Percentiles rank a stretch among this genome's conserved stretches.
phyloP scores from a whole-genome alignment of 805 yeast genomes.

The Blastobotrys chiropterorum region DNA sequence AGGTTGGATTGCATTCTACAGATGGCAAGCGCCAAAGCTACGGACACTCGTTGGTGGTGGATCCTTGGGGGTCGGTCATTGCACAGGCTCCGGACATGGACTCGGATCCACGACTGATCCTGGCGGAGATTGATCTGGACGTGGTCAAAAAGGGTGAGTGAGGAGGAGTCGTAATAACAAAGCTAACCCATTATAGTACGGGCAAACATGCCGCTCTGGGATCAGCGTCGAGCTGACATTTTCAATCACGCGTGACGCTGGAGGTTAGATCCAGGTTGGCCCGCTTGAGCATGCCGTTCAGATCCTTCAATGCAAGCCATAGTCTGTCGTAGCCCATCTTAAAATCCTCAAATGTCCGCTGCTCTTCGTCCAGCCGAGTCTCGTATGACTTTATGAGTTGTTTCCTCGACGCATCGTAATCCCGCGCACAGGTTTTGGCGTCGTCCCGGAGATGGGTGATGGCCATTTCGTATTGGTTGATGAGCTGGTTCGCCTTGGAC shows the following conservation, averaged over 20 bases:
- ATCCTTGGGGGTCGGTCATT: constrained; percentile 83
- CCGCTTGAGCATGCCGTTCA: constrained; percentile 5
- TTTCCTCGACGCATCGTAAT: constrained; percentile 8
- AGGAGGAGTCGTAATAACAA: too few species aligned
- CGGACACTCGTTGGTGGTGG: constrained; percentile 83
- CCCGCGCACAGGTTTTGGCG: constrained; percentile 6
- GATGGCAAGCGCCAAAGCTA: constrained; percentile 58
- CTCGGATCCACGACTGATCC: constrained; percentile 40
- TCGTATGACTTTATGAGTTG: constrained; percentile 12
- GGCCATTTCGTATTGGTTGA: constrained; percentile 15
- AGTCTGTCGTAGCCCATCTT: constrained; percentile 7
- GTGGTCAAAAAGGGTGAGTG: constrained; percentile 39
- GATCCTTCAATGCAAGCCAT: constrained; percentile 2
- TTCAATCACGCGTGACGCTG: too few species aligned
- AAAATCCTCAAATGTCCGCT: constrained; percentile 9
- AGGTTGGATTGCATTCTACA: constrained; percentile 68
- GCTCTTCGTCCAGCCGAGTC: constrained; percentile 17
- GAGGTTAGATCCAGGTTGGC: constrained; percentile 7
- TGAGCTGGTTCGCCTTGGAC: constrained; percentile 9
- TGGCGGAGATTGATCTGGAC: constrained; percentile 62
- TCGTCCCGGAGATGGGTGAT: constrained; percentile 9
- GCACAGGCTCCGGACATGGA: constrained; percentile 48
- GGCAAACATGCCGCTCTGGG: constrained; percentile 67
- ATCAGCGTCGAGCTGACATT: constrained; percentile 63
- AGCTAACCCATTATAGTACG: too few species aligned